Base-by-base conservation (phyloP, 768 basidiomycete species). In the Tricholoma terreum region DNA sequence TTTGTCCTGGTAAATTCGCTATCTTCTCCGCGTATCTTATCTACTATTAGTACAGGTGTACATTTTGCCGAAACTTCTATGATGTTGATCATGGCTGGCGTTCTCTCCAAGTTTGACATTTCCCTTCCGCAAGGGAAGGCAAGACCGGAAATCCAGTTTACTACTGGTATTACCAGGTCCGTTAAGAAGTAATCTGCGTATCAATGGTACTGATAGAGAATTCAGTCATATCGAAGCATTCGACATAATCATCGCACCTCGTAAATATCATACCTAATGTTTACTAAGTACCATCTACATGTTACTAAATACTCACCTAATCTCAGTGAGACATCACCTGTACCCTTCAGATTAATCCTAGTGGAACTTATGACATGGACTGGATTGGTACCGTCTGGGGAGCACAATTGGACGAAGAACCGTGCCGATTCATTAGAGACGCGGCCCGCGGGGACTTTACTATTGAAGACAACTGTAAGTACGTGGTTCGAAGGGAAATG, bases 51-150 rank as follows among this genome's bases (percentile, higher is more conserved):
- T 11, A 2, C 50, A 72, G 73, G 73, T 19, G 53, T 64, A 7
- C 65, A 62, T 50, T 71, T 75, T 46, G 70, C 72, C 2, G 71
- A 73, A 50, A 71, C 68, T 2, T 65, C 68, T 2, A 63, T 71
- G 58, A 55, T 75, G 30, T 53, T 74, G 17, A 63, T 58, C 27
- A 72, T 75, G 70, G 71, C 72, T 2, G 65, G 61, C 35, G 67
- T 75, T 34, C 58, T 74, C 21, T 61, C 65, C 2, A 52, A 65
- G 35, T 74, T 73, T 42, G 35, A 64, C 31, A 68, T 75, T 14
- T 52, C 57, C 9, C 60, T 71, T 7, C 65, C 70, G 21, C 34
- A 49, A 3, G 58, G 60, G 9, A 45, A 30, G 22, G 35, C 46
- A 0, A 43, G 24, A 6, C 63, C 67, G 2, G 52, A 59, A 33